Evolutionary conservation across 2,329 filamentous ascomycete genomes (phyloP), one percentile per base, ranked within the genome.

Genomic region (Fusarium sp.): DNA sequence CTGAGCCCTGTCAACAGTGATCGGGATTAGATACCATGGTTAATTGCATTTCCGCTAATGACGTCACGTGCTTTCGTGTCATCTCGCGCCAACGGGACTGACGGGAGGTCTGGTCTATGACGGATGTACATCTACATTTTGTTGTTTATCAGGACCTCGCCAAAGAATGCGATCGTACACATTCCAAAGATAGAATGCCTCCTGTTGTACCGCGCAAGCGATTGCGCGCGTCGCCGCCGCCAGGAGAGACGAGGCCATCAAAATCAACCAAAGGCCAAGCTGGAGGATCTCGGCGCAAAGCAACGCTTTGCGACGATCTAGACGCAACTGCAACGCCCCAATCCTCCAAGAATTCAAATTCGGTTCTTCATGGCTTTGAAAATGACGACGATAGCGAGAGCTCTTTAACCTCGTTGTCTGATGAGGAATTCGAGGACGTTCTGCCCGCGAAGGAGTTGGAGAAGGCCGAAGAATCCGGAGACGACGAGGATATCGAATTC

Each of bases 181-280:
- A 50, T 60, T 39, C 28, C 27, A n/a, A 46, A 59, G 53, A 62
- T 27, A 77, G 51, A 41, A 94, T 94, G 91, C 90, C 92, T 75
- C 91, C 92, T 27, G 82, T 88, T 70, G 84, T 93, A 15, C 85
- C 90, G 51, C 89, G 90, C 72, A 94, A 94, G 81, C 87, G 90
- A 65, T 74, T 89, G 71, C 87, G 86, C 65, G 87, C 76, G 16
- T 78, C 88, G 2, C 81, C 85, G 0, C 73, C 74, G 18, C 76
- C 75, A 43, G 68, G 73, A 43, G 62, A 73, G 28, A 46, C 59
- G 31, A 77, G 51, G 75, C 47, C 64, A 66, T 77, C 47, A 80
- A 82, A 68, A 46, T 47, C 27, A 27, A 59, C 51, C 59, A 65
- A 75, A 73, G 60, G 62, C 60, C 78, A 58, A 62, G 36, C 52